phyloP scores from a whole-genome alignment of 2,329 filamentous ascomycete genomes.

The Trichoderma afroharzianum region DNA sequence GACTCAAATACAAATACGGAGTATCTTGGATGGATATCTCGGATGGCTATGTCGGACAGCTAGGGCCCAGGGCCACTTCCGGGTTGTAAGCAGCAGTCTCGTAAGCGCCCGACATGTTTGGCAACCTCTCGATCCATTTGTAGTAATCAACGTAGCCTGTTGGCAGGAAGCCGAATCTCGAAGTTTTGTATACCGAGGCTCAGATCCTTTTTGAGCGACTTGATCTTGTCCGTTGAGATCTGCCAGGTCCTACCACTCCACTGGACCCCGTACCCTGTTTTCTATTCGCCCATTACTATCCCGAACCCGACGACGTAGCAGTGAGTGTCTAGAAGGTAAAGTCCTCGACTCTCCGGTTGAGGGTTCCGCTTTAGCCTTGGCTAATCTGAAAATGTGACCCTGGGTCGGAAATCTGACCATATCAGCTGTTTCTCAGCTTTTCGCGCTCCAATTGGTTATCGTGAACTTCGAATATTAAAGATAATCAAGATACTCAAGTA shows the following conservation, averaged over 20 bases:
- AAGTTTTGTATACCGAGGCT: neutral
- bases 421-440: neutral
- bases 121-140: neutral
- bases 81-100: neutral
- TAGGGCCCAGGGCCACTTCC: neutral
- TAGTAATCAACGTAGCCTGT: neutral
- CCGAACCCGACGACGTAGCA: neutral
- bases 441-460: neutral
- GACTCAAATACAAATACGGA: neutral
- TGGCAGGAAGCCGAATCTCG: neutral
- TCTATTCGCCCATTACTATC: neutral
- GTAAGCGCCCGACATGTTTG: neutral
- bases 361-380: neutral
- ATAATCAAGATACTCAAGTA: neutral
- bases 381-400: neutral
- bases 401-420: neutral
- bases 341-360: neutral
- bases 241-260: neutral
- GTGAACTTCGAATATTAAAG: neutral
- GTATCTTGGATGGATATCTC: neutral
- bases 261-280: neutral
- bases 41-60: neutral
- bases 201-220: neutral
- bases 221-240: neutral
- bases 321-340: neutral